These are phyloP conservation scores for Carex pumila DNA, from an alignment of 176 grass and related monocot species.

Conservation along the genomic window DNA sequence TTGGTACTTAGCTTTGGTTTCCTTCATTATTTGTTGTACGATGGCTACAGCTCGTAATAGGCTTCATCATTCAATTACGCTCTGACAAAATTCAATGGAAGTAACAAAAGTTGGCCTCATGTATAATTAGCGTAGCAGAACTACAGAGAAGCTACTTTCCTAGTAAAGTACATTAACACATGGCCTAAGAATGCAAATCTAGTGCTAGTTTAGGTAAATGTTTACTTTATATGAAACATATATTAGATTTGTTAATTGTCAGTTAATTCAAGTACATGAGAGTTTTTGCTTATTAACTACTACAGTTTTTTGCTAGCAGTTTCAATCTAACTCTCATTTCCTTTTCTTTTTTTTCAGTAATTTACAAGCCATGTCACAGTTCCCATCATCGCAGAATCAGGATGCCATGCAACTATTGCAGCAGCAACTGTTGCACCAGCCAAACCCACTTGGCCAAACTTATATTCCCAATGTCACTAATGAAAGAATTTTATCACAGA, in stretches of 20 bases:
- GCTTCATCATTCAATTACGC: not conserved
- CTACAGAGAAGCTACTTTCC: not conserved
- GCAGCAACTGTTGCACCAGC: slow-evolving; percentile 33
- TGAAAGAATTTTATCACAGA: slow-evolving; percentile 31
- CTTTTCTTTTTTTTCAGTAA: not conserved
- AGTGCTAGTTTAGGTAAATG: not conserved
- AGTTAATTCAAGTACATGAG: not conserved
- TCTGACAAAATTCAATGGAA: not conserved
- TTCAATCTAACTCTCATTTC: not conserved
- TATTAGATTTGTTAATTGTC: not conserved
- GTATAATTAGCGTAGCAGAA: not conserved
- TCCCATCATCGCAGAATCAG: slow-evolving; percentile 40
- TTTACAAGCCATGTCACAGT: slow-evolving; percentile 56
- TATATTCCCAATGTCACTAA: not conserved
- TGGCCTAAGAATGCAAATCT: not conserved
- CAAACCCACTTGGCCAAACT: not conserved
- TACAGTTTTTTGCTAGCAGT: not conserved
- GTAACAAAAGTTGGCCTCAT: not conserved
- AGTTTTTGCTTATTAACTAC: not conserved
- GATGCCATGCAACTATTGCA: slow-evolving; percentile 44
- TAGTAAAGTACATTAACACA: not conserved
- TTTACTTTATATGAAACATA: not conserved
- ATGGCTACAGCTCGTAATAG: not conserved
- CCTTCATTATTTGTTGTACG: not conserved
- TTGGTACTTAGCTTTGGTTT: not conserved